Conservation (phyloP, 768 basidiomycete genomes). For the Polyporus arcularius region DNA sequence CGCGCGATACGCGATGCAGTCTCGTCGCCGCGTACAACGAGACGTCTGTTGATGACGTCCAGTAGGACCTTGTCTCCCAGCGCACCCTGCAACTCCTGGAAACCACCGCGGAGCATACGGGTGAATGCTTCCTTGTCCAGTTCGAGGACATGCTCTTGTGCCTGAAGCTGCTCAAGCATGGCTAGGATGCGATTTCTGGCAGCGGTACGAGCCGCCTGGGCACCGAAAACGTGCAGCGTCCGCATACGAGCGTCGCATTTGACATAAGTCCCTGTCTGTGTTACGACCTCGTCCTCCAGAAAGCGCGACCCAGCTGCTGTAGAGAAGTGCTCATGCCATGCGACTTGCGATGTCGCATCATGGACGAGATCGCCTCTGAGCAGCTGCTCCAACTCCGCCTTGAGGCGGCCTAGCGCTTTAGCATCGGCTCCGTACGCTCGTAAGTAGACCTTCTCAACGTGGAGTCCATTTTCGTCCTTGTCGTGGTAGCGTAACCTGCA, state of each 20-base stretch:
- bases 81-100: conserved; percentile 38
- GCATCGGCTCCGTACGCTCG: conserved; percentile 41
- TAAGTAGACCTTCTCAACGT: conserved; percentile 36
- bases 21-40: conserved; percentile 43
- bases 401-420: conserved; percentile 36
- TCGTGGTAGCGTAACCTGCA: conserved; percentile 40
- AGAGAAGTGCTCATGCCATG: too few relatives aligned
- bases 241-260: conserved; percentile 41
- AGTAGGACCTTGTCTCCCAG: conserved; percentile 43
- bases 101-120: conserved; percentile 41
- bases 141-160: conserved; percentile 36
- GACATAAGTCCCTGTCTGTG: conserved; percentile 37
- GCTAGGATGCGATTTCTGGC: conserved; percentile 37
- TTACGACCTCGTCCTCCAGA: conserved; percentile 38
- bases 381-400: conserved; percentile 39
- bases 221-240: conserved; percentile 44
- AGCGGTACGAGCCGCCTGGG: conserved; percentile 28
- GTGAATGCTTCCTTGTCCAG: conserved; percentile 37
- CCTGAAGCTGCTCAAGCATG: conserved; percentile 42
- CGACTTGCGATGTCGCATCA: conserved; percentile 42
- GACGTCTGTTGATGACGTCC: conserved; percentile 41
- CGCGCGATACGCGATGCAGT: conserved; percentile 16
- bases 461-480: conserved; percentile 17
- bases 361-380: conserved; percentile 41
- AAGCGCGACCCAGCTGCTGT: conserved; percentile 36